Conservation (phyloP, 2,329 filamentous ascomycete species). For the Nemania diffusa region DNA sequence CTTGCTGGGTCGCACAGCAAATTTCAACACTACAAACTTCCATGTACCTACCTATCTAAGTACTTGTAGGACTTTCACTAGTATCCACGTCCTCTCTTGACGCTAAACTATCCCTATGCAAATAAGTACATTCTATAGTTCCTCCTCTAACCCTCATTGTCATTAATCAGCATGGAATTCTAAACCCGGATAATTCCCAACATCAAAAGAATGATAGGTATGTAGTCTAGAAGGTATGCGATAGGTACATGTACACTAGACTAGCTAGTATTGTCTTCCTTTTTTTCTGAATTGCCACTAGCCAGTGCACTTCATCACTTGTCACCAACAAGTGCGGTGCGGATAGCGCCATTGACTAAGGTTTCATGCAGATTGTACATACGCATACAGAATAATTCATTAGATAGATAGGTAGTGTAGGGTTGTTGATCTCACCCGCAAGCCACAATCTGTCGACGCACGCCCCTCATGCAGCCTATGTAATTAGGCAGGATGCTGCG, state of each 20-base stretch:
- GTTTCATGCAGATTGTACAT: not conserved
- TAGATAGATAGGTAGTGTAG: too few relatives aligned
- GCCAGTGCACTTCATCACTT: not conserved
- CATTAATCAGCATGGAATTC: not conserved
- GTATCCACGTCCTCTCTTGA: not conserved
- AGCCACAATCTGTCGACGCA: constrained; percentile 25
- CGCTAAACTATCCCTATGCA: not conserved
- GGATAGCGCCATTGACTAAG: not conserved
- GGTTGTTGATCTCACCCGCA: constrained; percentile 5
- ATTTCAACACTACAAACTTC: not conserved
- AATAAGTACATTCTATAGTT: not conserved
- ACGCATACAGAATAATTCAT: too few relatives aligned
- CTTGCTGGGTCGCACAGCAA: not conserved
- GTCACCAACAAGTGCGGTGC: not conserved
- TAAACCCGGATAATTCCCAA: not conserved
- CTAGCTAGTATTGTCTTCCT: not conserved
- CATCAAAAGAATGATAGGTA: too few relatives aligned
- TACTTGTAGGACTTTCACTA: too few relatives aligned
- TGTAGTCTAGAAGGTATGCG: too few relatives aligned
- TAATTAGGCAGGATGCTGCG: not conserved
- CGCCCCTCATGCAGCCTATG: not conserved
- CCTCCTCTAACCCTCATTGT: not conserved
- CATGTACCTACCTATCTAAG: too few relatives aligned
- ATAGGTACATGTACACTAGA: not conserved
- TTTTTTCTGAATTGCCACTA: not conserved